A percentile compares a stretch with the other conserved stretches of the same genome.
phyloP scores from a whole-genome alignment of 805 yeast genomes.

The Nakazawaea ernobii region DNA sequence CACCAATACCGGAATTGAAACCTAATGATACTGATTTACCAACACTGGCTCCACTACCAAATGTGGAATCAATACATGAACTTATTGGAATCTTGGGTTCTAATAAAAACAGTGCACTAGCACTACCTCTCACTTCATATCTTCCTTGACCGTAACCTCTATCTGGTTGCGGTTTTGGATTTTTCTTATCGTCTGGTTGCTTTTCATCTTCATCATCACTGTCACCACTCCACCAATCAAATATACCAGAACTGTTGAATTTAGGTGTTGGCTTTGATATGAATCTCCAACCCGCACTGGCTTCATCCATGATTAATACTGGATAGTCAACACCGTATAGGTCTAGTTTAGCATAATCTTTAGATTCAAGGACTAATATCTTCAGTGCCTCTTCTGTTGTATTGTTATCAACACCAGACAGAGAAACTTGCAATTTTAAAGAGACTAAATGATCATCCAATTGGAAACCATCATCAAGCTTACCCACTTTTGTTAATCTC shows the following conservation, averaged over 20 bases:
- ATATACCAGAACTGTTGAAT: neutral
- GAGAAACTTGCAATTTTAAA: too few species aligned
- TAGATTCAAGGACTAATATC: neutral
- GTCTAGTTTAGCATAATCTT: too few species aligned
- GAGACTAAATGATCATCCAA: too few species aligned
- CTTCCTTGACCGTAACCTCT: neutral
- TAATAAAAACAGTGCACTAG: neutral
- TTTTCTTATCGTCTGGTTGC: neutral
- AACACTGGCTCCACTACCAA: constrained; percentile 9
- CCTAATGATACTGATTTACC: neutral
- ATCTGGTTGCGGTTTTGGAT: neutral
- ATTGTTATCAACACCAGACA: too few species aligned
- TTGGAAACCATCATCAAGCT: too few species aligned
- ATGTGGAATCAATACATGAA: constrained; percentile 5
- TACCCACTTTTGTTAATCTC: too few species aligned
- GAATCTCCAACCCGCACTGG: neutral
- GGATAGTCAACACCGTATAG: neutral
- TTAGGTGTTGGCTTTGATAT: neutral
- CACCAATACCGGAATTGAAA: constrained; percentile 3
- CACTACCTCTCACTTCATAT: constrained; percentile 4
- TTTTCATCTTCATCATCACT: neutral
- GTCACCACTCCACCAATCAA: neutral
- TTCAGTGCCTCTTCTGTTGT: too few species aligned
- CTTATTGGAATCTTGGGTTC: constrained; percentile 5
- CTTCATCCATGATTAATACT: neutral